Percentiles rank a stretch among this genome's conserved stretches.
phyloP scores from a whole-genome alignment of 768 basidiomycete species.

The Serendipita sp. region DNA sequence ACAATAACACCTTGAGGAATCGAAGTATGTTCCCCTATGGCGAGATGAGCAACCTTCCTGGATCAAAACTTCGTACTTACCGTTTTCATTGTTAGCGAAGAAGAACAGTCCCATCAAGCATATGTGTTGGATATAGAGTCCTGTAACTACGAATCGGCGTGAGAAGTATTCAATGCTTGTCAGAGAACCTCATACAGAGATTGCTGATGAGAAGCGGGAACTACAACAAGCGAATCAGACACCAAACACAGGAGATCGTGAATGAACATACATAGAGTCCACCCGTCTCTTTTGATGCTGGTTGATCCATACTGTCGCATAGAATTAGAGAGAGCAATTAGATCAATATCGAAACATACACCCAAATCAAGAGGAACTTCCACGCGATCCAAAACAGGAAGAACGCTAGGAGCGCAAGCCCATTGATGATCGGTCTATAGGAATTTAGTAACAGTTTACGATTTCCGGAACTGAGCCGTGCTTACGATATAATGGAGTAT shows the following conservation, averaged over 20 bases:
- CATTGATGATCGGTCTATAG: conserved; percentile 49
- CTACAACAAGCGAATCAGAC: conserved; percentile 20
- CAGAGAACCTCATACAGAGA: conserved; percentile 16
- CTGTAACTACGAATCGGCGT: background rate
- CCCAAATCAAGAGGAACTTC: conserved; percentile 27
- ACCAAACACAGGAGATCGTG: too few species aligned
- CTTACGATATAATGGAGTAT: background rate
- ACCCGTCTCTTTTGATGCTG: conserved; percentile 33
- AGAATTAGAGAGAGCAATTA: too few species aligned
- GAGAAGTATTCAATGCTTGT: background rate
- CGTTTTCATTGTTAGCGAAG: background rate
- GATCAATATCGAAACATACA: too few species aligned
- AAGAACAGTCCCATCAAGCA: background rate
- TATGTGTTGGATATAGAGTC: background rate
- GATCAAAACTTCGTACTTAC: background rate
- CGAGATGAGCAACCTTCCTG: background rate
- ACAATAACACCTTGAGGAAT: conserved; percentile 1
- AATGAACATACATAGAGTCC: conserved; percentile 13
- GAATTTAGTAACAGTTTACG: conserved; percentile 42
- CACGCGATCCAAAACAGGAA: conserved; percentile 42
- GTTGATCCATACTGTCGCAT: conserved; percentile 39
- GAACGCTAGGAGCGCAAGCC: conserved; percentile 46
- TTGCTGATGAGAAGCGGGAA: conserved; percentile 31
- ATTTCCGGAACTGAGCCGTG: conserved; percentile 12
- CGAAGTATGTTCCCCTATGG: background rate